Conservation (phyloP, 2,329 filamentous ascomycete species). For the Teratosphaeria viscida region DNA sequence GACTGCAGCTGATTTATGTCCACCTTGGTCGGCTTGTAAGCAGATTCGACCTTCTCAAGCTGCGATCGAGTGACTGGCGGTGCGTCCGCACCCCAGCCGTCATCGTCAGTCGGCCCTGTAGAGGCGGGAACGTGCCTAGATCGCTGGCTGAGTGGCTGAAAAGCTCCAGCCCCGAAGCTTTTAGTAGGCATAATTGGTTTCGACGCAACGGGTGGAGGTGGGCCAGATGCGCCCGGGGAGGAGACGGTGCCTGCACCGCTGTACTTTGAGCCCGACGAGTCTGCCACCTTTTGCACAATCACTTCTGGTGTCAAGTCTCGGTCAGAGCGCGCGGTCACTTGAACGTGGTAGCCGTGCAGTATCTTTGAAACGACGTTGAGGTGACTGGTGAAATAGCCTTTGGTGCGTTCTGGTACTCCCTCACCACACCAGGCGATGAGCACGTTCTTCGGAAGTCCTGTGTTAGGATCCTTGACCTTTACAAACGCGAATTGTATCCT, state of each 20-base stretch:
- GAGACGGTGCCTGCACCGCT: constrained; percentile 50
- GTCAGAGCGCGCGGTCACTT: constrained; percentile 89
- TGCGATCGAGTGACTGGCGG: constrained; percentile 80
- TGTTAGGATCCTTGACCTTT: constrained; percentile 93
- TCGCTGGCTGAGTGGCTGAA: constrained; percentile 61
- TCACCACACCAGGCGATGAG: constrained; percentile 96
- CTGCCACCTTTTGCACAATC: constrained; percentile 86
- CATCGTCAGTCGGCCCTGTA: constrained; percentile 56
- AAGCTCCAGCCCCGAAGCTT: constrained; percentile 42
- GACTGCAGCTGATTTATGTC: constrained; percentile 78
- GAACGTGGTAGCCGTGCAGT: constrained; percentile 91
- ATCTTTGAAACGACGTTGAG: constrained; percentile 80
- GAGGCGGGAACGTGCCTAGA: constrained; percentile 40
- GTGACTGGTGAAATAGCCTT: constrained; percentile 97
- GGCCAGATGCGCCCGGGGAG: constrained; percentile 39
- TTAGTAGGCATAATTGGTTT: constrained; percentile 86
- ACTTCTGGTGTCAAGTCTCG: constrained; percentile 75
- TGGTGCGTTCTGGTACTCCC: constrained; percentile 94
- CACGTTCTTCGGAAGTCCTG: constrained; percentile 76
- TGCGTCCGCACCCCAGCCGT: constrained; percentile 92
- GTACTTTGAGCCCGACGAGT: constrained; percentile 93
- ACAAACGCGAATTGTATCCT: constrained; percentile 94
- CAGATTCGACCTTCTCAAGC: constrained; percentile 81
- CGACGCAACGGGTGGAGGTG: constrained; percentile 62
- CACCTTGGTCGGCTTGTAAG: constrained; percentile 92